phyloP scores from a whole-genome alignment of 2,329 filamentous ascomycete species.

The Seiridium cupressi region DNA sequence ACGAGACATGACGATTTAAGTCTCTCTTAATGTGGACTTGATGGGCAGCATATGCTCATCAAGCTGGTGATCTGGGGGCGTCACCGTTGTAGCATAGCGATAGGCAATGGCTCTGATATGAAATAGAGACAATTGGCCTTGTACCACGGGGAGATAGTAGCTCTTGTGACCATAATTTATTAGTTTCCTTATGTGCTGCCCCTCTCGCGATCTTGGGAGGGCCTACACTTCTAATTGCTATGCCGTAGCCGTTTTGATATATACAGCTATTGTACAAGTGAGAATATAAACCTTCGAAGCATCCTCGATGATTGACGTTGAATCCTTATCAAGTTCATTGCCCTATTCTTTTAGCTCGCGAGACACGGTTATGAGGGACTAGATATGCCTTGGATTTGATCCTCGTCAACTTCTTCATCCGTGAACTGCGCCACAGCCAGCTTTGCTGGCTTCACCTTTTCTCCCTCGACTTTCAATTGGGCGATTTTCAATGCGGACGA shows the following conservation, averaged over 20 bases:
- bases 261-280: no score
- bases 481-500: neutral
- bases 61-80: conserved; percentile 2
- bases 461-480: neutral
- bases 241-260: no score
- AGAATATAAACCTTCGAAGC: no score
- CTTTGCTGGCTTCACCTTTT: neutral
- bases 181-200: no score
- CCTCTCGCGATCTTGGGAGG: no score
- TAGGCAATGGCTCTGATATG: conserved; percentile 1
- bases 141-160: neutral
- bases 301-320: no score
- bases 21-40: neutral
- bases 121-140: conserved; percentile 11
- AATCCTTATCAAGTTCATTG: no score
- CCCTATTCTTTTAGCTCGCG: no score
- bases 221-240: no score
- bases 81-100: conserved; percentile 10
- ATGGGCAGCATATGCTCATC: neutral
- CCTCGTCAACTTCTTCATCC: neutral
- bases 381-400: neutral
- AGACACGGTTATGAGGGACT: neutral
- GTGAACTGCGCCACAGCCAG: neutral
- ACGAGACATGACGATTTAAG: conserved; percentile 4
- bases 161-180: no score